Evolutionary conservation across 2,329 filamentous ascomycete genomes (phyloP).

Genomic region (Scedosporium boydii): DNA sequence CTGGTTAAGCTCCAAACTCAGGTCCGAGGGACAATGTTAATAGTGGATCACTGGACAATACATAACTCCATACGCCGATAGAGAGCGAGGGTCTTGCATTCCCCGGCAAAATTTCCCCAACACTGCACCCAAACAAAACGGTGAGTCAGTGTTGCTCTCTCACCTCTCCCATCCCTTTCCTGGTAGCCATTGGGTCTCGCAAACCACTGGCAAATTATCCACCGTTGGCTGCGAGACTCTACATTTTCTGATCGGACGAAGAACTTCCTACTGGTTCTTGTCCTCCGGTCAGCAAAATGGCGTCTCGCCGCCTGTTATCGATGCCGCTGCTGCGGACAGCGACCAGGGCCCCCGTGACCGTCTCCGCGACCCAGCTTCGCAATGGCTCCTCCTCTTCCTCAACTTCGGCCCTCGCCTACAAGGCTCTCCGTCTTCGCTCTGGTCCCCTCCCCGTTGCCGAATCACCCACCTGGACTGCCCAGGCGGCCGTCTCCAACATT

Average conservation of each 20-base stretch:
- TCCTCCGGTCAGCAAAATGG: slow-evolving; percentile 25
- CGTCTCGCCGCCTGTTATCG: slow-evolving; percentile 31
- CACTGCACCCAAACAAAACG: slow-evolving; percentile 2
- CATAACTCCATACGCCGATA: not conserved
- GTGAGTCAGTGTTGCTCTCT: slow-evolving; percentile 4
- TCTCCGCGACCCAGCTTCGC: slow-evolving; percentile 12
- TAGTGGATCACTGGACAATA: not conserved
- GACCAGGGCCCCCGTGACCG: slow-evolving; percentile 14
- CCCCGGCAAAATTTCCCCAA: slow-evolving; percentile 3
- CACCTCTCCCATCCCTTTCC: not conserved
- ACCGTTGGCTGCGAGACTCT: not conserved
- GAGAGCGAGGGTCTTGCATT: not conserved
- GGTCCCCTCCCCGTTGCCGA: slow-evolving; percentile 74
- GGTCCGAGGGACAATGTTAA: not conserved
- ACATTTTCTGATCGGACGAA: slow-evolving; percentile 5
- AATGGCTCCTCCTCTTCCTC: slow-evolving; percentile 31
- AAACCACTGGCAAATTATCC: not conserved
- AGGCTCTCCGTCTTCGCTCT: slow-evolving; percentile 85
- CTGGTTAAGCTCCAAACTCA: not conserved
- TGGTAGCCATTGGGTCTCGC: slow-evolving; percentile 1
- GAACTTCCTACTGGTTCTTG: not conserved
- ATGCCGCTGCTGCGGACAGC: slow-evolving; percentile 28
- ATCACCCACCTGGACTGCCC: slow-evolving; percentile 73
- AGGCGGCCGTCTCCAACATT: slow-evolving; percentile 93
- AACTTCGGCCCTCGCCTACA: slow-evolving; percentile 92